These are phyloP conservation scores for Ceratocystis diversiconidia DNA, from an alignment of 2,329 filamentous ascomycete species.

Conservation along the genomic window DNA sequence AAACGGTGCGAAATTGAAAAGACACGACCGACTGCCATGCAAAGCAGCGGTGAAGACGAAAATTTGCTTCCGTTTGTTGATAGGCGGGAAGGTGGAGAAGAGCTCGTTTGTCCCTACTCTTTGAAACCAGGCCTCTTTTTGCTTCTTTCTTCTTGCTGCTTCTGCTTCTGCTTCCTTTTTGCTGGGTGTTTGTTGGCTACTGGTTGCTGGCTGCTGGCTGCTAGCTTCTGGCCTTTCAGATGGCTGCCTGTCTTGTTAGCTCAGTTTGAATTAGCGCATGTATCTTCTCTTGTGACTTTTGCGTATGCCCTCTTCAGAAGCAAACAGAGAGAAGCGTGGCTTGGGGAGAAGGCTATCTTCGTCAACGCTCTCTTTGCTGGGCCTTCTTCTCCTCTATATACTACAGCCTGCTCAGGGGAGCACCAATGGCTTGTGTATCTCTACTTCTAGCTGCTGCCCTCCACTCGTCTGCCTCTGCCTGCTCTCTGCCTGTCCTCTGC, in stretches of 20 bases:
- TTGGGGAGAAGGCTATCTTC: background rate
- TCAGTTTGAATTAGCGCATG: too few species aligned
- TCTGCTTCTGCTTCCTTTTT: background rate
- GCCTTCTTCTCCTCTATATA: background rate
- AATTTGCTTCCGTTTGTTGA: background rate
- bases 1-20: background rate
- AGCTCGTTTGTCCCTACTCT: background rate
- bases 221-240: too few species aligned
- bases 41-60: conserved; percentile 1
- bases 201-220: too few species aligned
- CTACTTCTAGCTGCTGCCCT: background rate
- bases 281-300: too few species aligned
- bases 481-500: background rate
- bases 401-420: background rate
- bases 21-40: too few species aligned
- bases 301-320: background rate
- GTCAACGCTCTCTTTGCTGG: background rate
- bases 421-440: background rate
- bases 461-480: background rate
- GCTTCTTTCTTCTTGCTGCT: background rate
- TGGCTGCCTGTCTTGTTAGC: too few species aligned
- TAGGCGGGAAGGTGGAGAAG: too few species aligned
- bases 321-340: background rate
- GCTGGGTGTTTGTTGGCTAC: too few species aligned
- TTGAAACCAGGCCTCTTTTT: too few species aligned